Evolutionary conservation across 2,329 filamentous ascomycete genomes (phyloP), one percentile per base, ranked within the genome.

Genomic region (Fusarium falciforme): DNA sequence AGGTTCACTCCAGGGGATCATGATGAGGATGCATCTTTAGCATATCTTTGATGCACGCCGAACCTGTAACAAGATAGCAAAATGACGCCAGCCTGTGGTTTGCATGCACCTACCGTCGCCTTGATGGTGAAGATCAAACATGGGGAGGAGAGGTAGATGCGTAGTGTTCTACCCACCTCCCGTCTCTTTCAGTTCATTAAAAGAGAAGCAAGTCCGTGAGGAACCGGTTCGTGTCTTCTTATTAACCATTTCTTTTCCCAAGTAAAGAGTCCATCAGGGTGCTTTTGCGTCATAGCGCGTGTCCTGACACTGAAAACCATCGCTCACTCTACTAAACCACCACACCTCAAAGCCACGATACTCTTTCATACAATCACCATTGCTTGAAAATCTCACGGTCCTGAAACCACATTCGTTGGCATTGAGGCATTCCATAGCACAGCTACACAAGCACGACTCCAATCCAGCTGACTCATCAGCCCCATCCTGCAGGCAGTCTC

Each of bases 391-490:
- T 6, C 5, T 11, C 44, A 17, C 14, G 16, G 6, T 16, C 25
- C 27, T 52, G 16, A 11, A 31, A n/a, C 17, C 6, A 31, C 10
- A 52, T 52, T 11, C 12, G 17, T 31, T 17, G 11, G 17, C 27
- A 52, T 52, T 31, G 35, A 58, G 22, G n/a, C 55, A 58, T 40
- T 40, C 27, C 47, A 47, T 47, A 27, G 14, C 44, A 20, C 17
- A 49, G 22, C 42, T 47, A 47, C 44, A 27, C 44, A 52, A 52
- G 17, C 27, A 52, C 35, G 36, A 20, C 33, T 33, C 38, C 58
- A 62, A 52, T 12, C 17, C 36, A 61, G 71, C 71, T 74, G 64
- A 74, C 47, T 74, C 68, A 74, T 74, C 71, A 72, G 33, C 67
- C 64, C 68, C 47, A 52, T 52, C 67, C 12, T 49, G n/a, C 40